Conservation (phyloP, 2,329 filamentous ascomycete genomes). For the Colletotrichum somersetense region DNA sequence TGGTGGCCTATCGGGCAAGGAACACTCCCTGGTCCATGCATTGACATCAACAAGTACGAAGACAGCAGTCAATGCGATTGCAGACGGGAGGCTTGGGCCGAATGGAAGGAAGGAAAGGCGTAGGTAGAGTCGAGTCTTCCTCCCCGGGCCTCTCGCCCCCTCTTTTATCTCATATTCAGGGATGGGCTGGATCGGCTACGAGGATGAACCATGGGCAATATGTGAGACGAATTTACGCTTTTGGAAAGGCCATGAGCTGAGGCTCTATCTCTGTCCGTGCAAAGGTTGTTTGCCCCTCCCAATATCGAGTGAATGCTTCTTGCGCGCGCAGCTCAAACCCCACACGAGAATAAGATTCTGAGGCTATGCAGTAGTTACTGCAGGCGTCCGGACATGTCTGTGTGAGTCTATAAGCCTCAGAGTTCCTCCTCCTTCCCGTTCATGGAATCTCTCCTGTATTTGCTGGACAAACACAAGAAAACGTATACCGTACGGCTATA, state of each 20-base stretch:
- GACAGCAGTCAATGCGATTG: conserved; percentile 34
- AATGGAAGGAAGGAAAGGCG: neutral
- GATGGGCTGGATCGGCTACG: conserved; percentile 9
- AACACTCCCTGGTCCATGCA: conserved; percentile 37
- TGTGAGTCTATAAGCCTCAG: conserved; percentile 39
- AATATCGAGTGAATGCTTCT: neutral
- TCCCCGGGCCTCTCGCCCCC: conserved; percentile 6
- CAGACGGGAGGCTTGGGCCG: conserved; percentile 26
- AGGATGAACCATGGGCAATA: conserved; percentile 36
- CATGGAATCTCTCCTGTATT: neutral
- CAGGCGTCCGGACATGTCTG: conserved; percentile 21
- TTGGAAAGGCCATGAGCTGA: conserved; percentile 40
- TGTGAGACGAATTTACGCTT: conserved; percentile 39
- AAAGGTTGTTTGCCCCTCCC: conserved; percentile 39
- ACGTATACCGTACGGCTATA: neutral
- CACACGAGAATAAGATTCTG: neutral
- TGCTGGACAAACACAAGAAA: conserved; percentile 37
- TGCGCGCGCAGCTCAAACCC: neutral
- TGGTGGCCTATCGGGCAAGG: conserved; percentile 10
- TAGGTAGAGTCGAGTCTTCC: conserved; percentile 9
- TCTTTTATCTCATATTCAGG: neutral
- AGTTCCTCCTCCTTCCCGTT: neutral
- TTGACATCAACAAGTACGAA: conserved; percentile 32
- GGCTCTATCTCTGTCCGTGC: conserved; percentile 35
- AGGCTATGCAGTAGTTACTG: neutral